A percentile compares a stretch with the other conserved stretches of the same genome.
Conservation (phyloP, 1,284 basidiomycete species). For the Boletus semigastroideus region DNA sequence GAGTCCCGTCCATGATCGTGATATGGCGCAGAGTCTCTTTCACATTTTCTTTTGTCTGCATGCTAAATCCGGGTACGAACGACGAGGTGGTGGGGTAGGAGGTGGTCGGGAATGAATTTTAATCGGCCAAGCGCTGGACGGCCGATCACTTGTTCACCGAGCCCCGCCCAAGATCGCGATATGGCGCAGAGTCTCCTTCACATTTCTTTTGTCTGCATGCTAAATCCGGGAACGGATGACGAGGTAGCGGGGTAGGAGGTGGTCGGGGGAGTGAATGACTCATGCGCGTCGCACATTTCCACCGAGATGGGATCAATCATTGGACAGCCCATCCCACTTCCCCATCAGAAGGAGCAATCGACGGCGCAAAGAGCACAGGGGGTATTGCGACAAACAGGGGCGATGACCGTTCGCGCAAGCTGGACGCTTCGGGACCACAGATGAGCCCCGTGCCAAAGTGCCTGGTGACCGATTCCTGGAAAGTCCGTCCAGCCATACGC, state of each 20-base stretch:
- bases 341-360: not conserved
- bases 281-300: not conserved
- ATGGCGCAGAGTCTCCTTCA: not conserved
- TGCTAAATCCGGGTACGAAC: no score
- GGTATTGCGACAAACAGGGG: not conserved
- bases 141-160: not conserved
- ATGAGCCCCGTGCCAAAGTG: not conserved
- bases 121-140: not conserved
- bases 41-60: no score
- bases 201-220: no score
- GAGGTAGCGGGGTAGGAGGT: not conserved
- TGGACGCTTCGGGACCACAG: not conserved
- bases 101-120: no score
- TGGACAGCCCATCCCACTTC: not conserved
- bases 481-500: not conserved
- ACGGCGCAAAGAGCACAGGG: not conserved
- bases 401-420: not conserved
- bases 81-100: not conserved
- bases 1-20: not conserved
- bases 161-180: not conserved
- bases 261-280: not conserved
- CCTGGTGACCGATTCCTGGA: not conserved
- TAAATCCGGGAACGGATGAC: not conserved
- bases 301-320: not conserved
- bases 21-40: not conserved